Conservation (phyloP, 306 rosid species). For the Ormosia emarginata region DNA sequence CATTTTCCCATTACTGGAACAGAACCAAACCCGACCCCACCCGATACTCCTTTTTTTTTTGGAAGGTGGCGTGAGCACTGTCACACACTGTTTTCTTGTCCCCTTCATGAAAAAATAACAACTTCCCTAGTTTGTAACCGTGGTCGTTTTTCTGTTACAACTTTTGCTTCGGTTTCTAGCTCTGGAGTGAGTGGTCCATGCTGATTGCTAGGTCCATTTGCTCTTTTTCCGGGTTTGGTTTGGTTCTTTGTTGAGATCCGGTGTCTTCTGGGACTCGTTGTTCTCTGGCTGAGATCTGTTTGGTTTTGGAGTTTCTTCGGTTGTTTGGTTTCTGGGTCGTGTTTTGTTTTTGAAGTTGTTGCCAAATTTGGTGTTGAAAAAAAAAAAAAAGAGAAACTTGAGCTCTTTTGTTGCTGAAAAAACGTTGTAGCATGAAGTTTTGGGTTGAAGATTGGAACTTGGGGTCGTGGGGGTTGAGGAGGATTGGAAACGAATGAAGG, state of each 20-base stretch:
- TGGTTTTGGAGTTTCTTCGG: slow-evolving; percentile 15
- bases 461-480: slow-evolving; percentile 44
- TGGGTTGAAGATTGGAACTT: slow-evolving; percentile 29
- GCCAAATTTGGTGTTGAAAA: slow-evolving; percentile 14
- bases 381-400: background rate
- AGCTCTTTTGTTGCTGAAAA: background rate
- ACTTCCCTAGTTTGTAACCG: slow-evolving; percentile 14
- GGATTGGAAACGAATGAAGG: slow-evolving; percentile 61
- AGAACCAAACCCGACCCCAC: slow-evolving; percentile 18
- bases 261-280: slow-evolving; percentile 32
- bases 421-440: slow-evolving; percentile 42
- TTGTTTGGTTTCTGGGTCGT: slow-evolving; percentile 26
- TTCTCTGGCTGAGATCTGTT: slow-evolving; percentile 63
- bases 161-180: slow-evolving; percentile 22
- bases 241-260: slow-evolving; percentile 52
- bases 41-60: background rate
- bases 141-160: slow-evolving; percentile 27
- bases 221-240: slow-evolving; percentile 10
- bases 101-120: slow-evolving; percentile 16
- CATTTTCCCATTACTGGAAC: slow-evolving; percentile 30
- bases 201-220: slow-evolving; percentile 22
- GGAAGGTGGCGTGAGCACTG: background rate
- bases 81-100: slow-evolving; percentile 16
- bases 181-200: slow-evolving; percentile 27
- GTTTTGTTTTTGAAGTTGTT: slow-evolving; percentile 27